phyloP scores from a whole-genome alignment of 2,329 filamentous ascomycete genomes.

The Alternaria sp. region DNA sequence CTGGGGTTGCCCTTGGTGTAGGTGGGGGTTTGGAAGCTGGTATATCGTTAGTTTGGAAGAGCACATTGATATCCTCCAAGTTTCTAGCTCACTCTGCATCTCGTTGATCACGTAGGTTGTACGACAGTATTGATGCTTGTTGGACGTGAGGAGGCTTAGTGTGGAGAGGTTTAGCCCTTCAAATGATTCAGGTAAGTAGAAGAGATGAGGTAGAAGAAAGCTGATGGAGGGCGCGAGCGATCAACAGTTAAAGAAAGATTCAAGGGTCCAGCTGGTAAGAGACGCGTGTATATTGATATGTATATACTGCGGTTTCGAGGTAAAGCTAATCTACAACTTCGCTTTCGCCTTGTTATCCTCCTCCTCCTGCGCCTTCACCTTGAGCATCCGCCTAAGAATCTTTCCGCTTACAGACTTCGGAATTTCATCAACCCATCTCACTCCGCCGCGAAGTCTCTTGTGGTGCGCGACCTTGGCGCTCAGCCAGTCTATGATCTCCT shows the following conservation, averaged over 20 bases:
- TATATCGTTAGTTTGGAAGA: neutral
- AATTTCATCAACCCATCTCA: conserved; percentile 56
- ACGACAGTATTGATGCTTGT: neutral
- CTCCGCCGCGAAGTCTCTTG: conserved; percentile 55
- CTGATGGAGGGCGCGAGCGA: neutral
- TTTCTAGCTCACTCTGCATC: neutral
- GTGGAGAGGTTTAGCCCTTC: neutral
- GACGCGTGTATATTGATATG: neutral
- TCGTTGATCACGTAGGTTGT: neutral
- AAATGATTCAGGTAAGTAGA: neutral
- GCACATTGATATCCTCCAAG: neutral
- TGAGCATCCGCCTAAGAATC: conserved; percentile 55
- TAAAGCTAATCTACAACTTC: conserved; percentile 47
- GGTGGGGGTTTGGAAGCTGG: neutral
- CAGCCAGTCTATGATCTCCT: conserved; percentile 54
- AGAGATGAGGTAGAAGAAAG: neutral
- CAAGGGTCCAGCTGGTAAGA: neutral
- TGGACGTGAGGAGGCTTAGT: neutral
- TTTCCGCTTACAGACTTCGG: conserved; percentile 57
- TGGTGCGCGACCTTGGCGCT: conserved; percentile 54
- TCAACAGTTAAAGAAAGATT: neutral
- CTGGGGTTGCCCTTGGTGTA: neutral
- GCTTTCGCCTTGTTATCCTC: conserved; percentile 47
- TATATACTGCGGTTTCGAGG: neutral
- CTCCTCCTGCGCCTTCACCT: conserved; percentile 52